A percentile compares a stretch with the other conserved stretches of the same genome.
These are phyloP conservation scores for Westerdykella ornata DNA, from an alignment of 2,329 filamentous ascomycete species.

Conservation along the genomic window DNA sequence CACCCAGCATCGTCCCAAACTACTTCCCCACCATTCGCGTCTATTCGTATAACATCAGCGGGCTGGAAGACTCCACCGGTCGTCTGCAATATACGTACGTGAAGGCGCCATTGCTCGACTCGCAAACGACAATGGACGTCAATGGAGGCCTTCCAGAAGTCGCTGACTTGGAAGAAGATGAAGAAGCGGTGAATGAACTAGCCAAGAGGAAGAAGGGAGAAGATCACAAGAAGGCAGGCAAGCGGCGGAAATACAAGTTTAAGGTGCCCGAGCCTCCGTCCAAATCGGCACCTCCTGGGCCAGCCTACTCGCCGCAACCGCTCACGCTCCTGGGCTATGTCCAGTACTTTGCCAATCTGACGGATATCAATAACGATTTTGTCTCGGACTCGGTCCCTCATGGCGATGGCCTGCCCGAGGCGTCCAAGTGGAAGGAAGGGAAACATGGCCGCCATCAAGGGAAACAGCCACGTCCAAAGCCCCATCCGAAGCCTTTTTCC, in stretches of 20 bases:
- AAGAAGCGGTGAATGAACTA: constrained; percentile 42
- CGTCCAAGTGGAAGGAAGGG: constrained; percentile 55
- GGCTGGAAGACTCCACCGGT: constrained; percentile 51
- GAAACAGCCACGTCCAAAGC: constrained; percentile 43
- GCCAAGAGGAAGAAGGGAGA: constrained; percentile 36
- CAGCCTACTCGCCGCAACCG: constrained; percentile 80
- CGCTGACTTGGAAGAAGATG: constrained; percentile 35
- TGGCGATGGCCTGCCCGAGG: constrained; percentile 19
- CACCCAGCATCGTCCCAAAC: constrained; percentile 85
- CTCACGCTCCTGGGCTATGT: constrained; percentile 73
- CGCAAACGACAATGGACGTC: constrained; percentile 7
- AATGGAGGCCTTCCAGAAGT: constrained; percentile 13
- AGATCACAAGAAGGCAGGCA: constrained; percentile 9
- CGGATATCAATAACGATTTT: constrained; percentile 71
- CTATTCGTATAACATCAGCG: constrained; percentile 87
- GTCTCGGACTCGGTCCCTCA: constrained; percentile 8
- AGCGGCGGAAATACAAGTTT: constrained; percentile 42
- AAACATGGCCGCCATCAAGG: constrained; percentile 55
- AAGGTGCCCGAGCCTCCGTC: constrained; percentile 63
- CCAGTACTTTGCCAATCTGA: constrained; percentile 94
- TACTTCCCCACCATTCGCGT: constrained; percentile 86
- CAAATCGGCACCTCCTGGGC: constrained; percentile 67
- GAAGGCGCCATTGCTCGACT: not conserved
- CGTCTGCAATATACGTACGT: not conserved
- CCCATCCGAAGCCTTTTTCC: constrained; percentile 57